phyloP scores from a whole-genome alignment of 768 basidiomycete genomes.

The Coprinopsis strossmayeri region DNA sequence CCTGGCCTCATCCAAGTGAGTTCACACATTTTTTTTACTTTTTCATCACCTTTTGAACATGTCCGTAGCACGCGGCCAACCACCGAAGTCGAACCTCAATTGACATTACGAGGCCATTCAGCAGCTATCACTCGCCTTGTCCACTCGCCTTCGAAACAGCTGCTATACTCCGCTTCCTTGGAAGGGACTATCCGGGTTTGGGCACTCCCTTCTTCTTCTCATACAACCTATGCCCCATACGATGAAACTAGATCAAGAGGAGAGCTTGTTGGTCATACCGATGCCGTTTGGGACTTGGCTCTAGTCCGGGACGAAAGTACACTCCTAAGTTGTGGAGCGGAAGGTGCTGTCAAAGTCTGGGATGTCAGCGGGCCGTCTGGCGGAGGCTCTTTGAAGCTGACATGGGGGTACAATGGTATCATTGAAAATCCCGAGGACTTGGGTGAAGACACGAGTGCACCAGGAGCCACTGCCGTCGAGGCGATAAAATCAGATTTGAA shows the following conservation, averaged over 20 bases:
- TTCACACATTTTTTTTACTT: slow-evolving; percentile 18
- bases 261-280: slow-evolving; percentile 86
- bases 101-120: slow-evolving; percentile 91
- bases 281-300: slow-evolving; percentile 94
- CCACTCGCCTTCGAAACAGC: slow-evolving; percentile 66
- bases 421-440: slow-evolving; percentile 39
- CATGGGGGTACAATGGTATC: slow-evolving; percentile 76
- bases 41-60: slow-evolving; percentile 13
- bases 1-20: slow-evolving; percentile 73
- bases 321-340: slow-evolving; percentile 85
- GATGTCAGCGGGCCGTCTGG: slow-evolving; percentile 67
- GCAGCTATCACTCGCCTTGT: slow-evolving; percentile 84
- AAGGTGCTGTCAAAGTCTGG: slow-evolving; percentile 93
- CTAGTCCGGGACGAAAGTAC: slow-evolving; percentile 78
- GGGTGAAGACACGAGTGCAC: slow-evolving; percentile 44
- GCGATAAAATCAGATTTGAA: slow-evolving; percentile 77
- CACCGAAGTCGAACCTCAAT: slow-evolving; percentile 87
- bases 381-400: slow-evolving; percentile 59
- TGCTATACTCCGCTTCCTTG: slow-evolving; percentile 87
- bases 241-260: slow-evolving; percentile 74
- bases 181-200: slow-evolving; percentile 93
- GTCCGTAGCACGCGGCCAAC: slow-evolving; percentile 52
- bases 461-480: slow-evolving; percentile 79
- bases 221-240: slow-evolving; percentile 89
- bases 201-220: slow-evolving; percentile 67